These are phyloP conservation scores for Xerocomus brunneocitrinus DNA, from an alignment of 768 basidiomycete species.

Conservation along the genomic window DNA sequence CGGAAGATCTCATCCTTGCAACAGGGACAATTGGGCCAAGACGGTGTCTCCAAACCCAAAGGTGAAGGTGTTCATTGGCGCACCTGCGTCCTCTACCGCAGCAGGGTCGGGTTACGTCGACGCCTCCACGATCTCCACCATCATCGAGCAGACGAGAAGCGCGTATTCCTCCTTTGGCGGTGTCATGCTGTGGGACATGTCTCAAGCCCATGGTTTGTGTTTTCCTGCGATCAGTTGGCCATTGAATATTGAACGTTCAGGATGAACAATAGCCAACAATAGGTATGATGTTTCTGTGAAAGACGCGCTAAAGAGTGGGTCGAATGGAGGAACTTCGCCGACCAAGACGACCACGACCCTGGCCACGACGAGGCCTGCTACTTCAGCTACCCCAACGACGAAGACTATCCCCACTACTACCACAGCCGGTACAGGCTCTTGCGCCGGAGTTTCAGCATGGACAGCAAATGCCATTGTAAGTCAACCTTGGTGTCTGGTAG, in stretches of 20 bases:
- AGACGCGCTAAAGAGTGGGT: conserved; percentile 46
- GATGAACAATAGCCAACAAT: conserved; percentile 40
- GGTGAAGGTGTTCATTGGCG: conserved; percentile 49
- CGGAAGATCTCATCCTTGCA: neutral
- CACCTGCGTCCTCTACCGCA: conserved; percentile 40
- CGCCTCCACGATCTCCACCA: conserved; percentile 31
- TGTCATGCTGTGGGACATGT: conserved; percentile 43
- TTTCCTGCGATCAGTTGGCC: neutral
- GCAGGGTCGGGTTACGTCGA: conserved; percentile 44
- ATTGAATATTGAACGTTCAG: neutral
- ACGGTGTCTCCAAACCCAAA: conserved; percentile 40
- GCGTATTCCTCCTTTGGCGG: conserved; percentile 45
- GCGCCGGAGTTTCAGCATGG: conserved; percentile 45
- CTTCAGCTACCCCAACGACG: conserved; percentile 8
- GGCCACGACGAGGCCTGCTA: conserved; percentile 4
- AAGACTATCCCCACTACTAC: conserved; percentile 1
- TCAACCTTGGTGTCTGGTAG: neutral
- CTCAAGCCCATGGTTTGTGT: conserved; percentile 39
- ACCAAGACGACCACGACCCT: conserved; percentile 3
- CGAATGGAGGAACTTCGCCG: conserved; percentile 17
- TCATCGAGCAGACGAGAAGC: conserved; percentile 32
- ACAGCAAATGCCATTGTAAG: conserved; percentile 35
- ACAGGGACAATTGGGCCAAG: conserved; percentile 47
- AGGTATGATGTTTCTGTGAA: conserved; percentile 61
- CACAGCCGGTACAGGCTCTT: conserved; percentile 26